A percentile compares a stretch with the other conserved stretches of the same genome.
Conservation (phyloP, 108 stramenopile genomes). For the Fragilariopsis cylindrus region DNA sequence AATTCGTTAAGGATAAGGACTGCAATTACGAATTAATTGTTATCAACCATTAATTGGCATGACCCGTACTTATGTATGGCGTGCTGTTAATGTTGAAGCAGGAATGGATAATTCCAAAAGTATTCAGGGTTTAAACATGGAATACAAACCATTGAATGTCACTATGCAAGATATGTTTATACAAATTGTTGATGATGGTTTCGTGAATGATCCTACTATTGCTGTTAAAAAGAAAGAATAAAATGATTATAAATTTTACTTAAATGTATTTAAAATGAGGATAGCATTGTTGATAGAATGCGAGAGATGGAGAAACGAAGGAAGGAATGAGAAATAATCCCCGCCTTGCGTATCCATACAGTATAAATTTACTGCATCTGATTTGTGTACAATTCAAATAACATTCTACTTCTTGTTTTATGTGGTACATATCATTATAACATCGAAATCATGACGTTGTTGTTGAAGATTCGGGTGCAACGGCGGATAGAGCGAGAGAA, state of each 20-base stretch:
- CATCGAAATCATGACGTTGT: too few relatives aligned
- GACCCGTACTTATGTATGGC: neutral
- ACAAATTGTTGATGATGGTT: neutral
- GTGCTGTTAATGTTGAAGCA: neutral
- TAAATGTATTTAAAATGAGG: neutral
- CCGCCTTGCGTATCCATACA: too few relatives aligned
- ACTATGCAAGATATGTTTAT: slow-evolving; percentile 2
- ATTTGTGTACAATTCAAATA: too few relatives aligned
- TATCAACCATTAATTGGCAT: neutral
- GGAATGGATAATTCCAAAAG: neutral
- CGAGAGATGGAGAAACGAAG: too few relatives aligned
- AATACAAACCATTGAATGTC: neutral
- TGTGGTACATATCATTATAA: too few relatives aligned
- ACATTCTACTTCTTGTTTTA: too few relatives aligned
- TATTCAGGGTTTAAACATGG: neutral
- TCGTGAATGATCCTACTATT: neutral
- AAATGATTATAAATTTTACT: neutral
- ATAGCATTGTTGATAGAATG: too few relatives aligned
- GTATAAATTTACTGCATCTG: too few relatives aligned
- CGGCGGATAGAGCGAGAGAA: too few relatives aligned
- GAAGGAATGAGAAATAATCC: too few relatives aligned
- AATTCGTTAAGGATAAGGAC: neutral
- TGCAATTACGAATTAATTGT: neutral
- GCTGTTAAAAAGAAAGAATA: neutral
- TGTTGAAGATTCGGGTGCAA: too few relatives aligned